These are phyloP conservation scores for Crucibulum laeve DNA, from an alignment of 768 basidiomycete species.

Conservation along the genomic window DNA sequence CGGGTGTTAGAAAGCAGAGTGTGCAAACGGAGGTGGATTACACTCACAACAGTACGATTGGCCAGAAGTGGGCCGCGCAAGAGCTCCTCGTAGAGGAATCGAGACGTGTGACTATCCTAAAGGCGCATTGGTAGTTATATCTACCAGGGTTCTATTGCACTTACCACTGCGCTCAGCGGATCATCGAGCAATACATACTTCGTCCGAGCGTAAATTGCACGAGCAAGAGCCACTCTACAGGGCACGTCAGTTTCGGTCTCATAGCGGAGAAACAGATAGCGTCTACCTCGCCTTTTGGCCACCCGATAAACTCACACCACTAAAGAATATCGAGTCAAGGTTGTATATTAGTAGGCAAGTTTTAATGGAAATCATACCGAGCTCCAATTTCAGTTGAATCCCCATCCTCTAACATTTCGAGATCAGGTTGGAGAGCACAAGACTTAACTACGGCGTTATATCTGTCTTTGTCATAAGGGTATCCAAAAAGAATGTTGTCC, in stretches of 20 bases:
- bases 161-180: slow-evolving; percentile 62
- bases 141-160: slow-evolving; percentile 15
- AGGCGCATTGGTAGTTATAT: not conserved
- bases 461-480: slow-evolving; percentile 65
- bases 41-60: slow-evolving; percentile 52
- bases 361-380: slow-evolving; percentile 19
- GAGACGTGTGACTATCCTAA: slow-evolving; percentile 62
- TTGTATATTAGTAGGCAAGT: not conserved
- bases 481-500: slow-evolving; percentile 80
- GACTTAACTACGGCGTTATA: slow-evolving; percentile 77
- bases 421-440: slow-evolving; percentile 78
- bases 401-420: slow-evolving; percentile 83
- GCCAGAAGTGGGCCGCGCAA: slow-evolving; percentile 58
- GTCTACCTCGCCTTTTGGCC: slow-evolving; percentile 59
- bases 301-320: slow-evolving; percentile 52
- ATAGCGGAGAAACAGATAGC: slow-evolving; percentile 3
- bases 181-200: slow-evolving; percentile 53
- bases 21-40: not conserved
- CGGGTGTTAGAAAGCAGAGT: not conserved
- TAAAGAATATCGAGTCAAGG: too few species aligned
- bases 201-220: slow-evolving; percentile 55
- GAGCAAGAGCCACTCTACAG: slow-evolving; percentile 53
- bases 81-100: slow-evolving; percentile 53
- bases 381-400: slow-evolving; percentile 83
- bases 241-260: not conserved